These are phyloP conservation scores for Acacia melanoxylon DNA, from an alignment of 306 rosid species.

Conservation along the genomic window DNA sequence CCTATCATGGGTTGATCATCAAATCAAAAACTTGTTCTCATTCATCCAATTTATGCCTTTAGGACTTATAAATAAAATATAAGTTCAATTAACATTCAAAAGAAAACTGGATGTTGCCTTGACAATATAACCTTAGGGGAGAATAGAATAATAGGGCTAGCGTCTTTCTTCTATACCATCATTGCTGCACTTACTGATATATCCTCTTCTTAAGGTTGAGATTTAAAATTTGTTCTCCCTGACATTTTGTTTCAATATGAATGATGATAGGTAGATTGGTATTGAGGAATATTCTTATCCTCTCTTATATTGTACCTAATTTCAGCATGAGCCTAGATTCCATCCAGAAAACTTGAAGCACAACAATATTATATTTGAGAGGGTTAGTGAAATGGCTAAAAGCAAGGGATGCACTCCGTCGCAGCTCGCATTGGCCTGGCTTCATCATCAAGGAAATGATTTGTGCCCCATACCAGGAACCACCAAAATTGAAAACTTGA, in stretches of 20 bases:
- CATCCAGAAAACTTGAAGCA: constrained; percentile 56
- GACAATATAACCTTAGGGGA: too few species aligned
- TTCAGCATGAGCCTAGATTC: constrained; percentile 51
- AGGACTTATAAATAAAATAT: background rate
- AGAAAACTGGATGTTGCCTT: background rate
- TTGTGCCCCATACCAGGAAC: background rate
- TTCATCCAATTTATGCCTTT: background rate
- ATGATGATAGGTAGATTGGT: background rate
- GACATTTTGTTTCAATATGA: background rate
- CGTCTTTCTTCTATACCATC: background rate
- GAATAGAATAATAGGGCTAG: background rate
- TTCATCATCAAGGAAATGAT: background rate
- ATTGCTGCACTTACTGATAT: too few species aligned
- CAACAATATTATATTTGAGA: constrained; percentile 56
- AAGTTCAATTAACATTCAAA: background rate
- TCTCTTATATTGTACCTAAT: background rate
- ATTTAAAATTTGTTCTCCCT: background rate
- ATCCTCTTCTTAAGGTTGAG: background rate
- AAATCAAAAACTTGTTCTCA: background rate
- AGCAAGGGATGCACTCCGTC: background rate
- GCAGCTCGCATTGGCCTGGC: background rate
- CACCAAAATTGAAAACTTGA: constrained; percentile 37
- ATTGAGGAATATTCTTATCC: background rate
- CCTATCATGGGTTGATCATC: background rate
- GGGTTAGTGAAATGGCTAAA: constrained; percentile 19